Evolutionary conservation across 1,284 basidiomycete genomes (phyloP).

Genomic region (Chondrostereum purpureum): DNA sequence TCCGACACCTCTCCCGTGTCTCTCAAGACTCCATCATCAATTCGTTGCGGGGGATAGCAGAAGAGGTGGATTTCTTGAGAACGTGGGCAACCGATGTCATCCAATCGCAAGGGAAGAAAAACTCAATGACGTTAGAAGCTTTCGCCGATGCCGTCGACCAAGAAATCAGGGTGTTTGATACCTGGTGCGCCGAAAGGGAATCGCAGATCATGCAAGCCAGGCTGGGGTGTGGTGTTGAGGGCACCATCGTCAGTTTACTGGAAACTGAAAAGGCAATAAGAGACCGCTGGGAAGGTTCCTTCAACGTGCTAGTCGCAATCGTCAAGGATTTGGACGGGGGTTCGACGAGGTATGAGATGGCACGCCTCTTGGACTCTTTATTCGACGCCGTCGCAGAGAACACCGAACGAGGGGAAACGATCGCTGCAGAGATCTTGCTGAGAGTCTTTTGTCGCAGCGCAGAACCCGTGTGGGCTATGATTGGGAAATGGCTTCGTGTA

Average conservation of each 20-base stretch:
- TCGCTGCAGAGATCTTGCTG: conserved; percentile 49
- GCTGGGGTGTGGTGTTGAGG: conserved; percentile 46
- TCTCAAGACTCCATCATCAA: conserved; percentile 59
- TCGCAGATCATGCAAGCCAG: conserved; percentile 22
- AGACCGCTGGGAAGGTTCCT: conserved; percentile 49
- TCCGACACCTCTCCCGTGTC: conserved; percentile 57
- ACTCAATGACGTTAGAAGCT: conserved; percentile 66
- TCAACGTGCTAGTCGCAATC: conserved; percentile 47
- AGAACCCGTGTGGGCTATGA: conserved; percentile 69
- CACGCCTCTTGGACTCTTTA: conserved; percentile 57
- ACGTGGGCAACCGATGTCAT: conserved; percentile 8
- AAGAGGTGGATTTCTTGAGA: neutral
- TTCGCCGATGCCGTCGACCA: conserved; percentile 69
- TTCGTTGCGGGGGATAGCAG: conserved; percentile 30
- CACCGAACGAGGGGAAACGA: conserved; percentile 46
- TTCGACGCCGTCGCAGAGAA: conserved; percentile 48
- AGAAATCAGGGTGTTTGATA: conserved; percentile 51
- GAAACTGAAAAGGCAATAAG: conserved; percentile 52
- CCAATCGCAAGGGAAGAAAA: conserved; percentile 4
- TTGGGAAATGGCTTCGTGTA: conserved; percentile 66
- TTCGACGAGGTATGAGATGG: conserved; percentile 22
- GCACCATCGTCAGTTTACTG: conserved; percentile 57
- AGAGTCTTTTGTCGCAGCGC: conserved; percentile 56
- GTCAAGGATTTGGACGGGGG: conserved; percentile 19
- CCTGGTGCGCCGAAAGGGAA: conserved; percentile 69